These are phyloP conservation scores for Trametes pubescens DNA, from an alignment of 1,284 basidiomycete genomes.

Conservation along the genomic window DNA sequence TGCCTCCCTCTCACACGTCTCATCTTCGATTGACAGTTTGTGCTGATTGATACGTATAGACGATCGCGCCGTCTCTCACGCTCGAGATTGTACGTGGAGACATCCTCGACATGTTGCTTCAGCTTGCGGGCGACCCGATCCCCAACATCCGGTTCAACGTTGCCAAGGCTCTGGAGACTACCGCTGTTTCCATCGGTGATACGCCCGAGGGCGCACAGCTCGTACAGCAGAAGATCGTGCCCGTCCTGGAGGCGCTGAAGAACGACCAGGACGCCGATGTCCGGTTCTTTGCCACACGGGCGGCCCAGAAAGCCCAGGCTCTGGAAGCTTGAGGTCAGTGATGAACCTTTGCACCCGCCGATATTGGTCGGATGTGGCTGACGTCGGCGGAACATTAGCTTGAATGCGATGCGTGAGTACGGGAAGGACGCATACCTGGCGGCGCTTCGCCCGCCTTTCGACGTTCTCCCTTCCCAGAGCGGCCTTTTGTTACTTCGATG, in stretches of 20 bases:
- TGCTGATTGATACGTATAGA: conserved; percentile 56
- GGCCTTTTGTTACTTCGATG: conserved; percentile 14
- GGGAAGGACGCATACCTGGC: conserved; percentile 26
- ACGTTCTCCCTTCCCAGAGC: conserved; percentile 10
- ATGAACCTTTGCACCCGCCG: conserved; percentile 1
- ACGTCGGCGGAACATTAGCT: conserved; percentile 3
- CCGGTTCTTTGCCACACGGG: conserved; percentile 82
- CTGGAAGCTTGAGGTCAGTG: conserved; percentile 33
- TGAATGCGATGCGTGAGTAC: conserved; percentile 5
- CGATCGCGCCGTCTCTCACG: conserved; percentile 93
- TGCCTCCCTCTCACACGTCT: conserved; percentile 25
- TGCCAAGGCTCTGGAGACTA: conserved; percentile 91
- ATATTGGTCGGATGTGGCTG: conserved; percentile 7
- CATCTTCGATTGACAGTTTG: conserved; percentile 23
- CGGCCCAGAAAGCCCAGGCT: conserved; percentile 62
- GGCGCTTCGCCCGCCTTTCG: conserved; percentile 19
- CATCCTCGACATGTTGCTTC: conserved; percentile 87
- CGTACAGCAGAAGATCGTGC: conserved; percentile 78
- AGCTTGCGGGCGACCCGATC: conserved; percentile 91
- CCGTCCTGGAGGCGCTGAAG: conserved; percentile 88
- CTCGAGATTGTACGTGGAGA: conserved; percentile 87
- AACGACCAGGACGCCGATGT: conserved; percentile 96
- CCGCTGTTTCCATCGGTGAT: conserved; percentile 76
- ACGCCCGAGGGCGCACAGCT: conserved; percentile 81
- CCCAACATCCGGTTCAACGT: conserved; percentile 99